Evolutionary conservation across 1,284 basidiomycete species (phyloP), one percentile per base, ranked within the genome.

Genomic region (Cryptococcus sp.): DNA sequence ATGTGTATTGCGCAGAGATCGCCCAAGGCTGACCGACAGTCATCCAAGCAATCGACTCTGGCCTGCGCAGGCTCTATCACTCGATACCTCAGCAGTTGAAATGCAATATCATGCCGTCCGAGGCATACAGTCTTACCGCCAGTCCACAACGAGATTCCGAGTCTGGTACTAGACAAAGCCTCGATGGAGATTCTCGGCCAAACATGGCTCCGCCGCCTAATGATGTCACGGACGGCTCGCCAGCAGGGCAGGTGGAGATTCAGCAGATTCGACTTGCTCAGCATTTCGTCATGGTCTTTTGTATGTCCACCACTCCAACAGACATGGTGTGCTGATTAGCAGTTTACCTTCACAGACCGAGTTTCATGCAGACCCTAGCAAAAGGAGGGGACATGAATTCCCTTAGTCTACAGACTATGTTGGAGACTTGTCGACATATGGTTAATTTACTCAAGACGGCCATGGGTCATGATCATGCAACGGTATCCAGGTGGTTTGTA

Each of bases 231-330:
- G 32, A 34, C 32, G 32, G 32, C 32, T 34, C 32, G 32, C 32
- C 32, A 9, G 32, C 32, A 9, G 16, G 16, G 9, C 32, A 34
- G 32, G 32, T 34, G 14, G 19, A 19, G 9, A 18, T 9, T 18
- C 51, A 59, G 51, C 57, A 55, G 42, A 52, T 50, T 45, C 57
- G 57, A 22, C 52, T 59, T 48, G 57, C 57, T 4, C 53, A 48
- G 42, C 57, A 59, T 50, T 48, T 59, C 48, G 52, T 54, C 48
- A 59, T 59, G 57, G 53, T 59, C 14, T 53, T 59, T 23, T 54
- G 50, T 52, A 19, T 22, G 50, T 52, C 16, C 32, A 34, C 9
- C n/a, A 4, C 1, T 31, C 4, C 3, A 13, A 16, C 9, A 24
- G 18, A 10, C 7, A 4, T n/a, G n/a, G 19, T 18, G 32, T 18